phyloP scores from a whole-genome alignment of 805 yeast genomes.

The Hemisphaericaspora nanyangensis region DNA sequence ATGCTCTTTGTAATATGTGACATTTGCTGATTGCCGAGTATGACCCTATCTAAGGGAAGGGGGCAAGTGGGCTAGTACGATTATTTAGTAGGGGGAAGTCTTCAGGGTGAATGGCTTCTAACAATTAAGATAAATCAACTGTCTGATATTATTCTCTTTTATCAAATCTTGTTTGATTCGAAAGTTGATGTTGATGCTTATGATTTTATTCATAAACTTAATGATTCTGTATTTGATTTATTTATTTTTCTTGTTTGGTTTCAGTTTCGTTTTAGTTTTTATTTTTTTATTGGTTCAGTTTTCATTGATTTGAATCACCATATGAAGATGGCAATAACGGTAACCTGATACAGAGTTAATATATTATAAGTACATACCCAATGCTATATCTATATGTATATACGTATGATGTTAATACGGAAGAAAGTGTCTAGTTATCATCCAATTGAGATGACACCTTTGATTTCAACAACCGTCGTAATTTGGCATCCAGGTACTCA shows the following conservation, averaged over 20 bases:
- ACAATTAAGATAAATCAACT: background rate
- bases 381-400: background rate
- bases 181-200: background rate
- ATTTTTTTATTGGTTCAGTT: too few species aligned
- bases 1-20: constrained; percentile 2
- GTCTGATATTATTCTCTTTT: background rate
- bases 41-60: too few species aligned
- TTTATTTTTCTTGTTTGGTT: too few species aligned
- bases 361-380: too few species aligned
- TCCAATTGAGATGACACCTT: background rate
- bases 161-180: background rate
- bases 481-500: constrained; percentile 2
- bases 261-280: background rate
- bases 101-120: background rate
- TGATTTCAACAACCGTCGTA: background rate
- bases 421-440: background rate
- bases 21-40: background rate
- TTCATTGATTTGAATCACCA: background rate
- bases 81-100: too few species aligned
- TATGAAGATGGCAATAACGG: too few species aligned
- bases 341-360: too few species aligned
- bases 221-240: too few species aligned
- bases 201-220: too few species aligned
- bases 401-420: background rate
- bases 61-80: too few species aligned